A percentile compares a stretch with the other conserved stretches of the same genome.
Conservation (phyloP, 2,329 filamentous ascomycete species). For the Cordyceps cicadae region DNA sequence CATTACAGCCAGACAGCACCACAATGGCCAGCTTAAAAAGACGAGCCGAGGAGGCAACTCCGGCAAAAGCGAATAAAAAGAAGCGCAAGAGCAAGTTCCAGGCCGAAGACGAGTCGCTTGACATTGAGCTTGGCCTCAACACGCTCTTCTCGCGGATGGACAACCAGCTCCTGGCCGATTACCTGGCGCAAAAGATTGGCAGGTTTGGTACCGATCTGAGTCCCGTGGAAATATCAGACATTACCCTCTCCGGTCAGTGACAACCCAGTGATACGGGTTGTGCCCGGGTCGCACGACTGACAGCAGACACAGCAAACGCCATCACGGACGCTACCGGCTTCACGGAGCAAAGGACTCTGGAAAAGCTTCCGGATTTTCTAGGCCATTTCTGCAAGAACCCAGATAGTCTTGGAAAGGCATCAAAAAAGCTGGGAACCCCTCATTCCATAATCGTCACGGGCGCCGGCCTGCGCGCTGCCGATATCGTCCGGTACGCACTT, state of each 20-base stretch:
- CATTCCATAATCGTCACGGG: conserved; percentile 86
- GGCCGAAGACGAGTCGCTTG: conserved; percentile 47
- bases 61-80: conserved; percentile 39
- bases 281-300: conserved; percentile 5
- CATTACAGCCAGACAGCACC: background rate
- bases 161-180: conserved; percentile 71
- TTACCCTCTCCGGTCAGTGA: conserved; percentile 61
- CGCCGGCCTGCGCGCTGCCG: conserved; percentile 77
- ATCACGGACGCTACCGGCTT: conserved; percentile 77
- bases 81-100: conserved; percentile 50
- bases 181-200: conserved; percentile 70
- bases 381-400: conserved; percentile 55
- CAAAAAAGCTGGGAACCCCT: conserved; percentile 61
- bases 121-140: conserved; percentile 69
- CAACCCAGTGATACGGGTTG: conserved; percentile 36
- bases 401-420: conserved; percentile 52
- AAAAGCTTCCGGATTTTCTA: conserved; percentile 71
- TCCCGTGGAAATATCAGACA: conserved; percentile 73
- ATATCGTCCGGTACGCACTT: conserved; percentile 59
- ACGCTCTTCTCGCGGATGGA: conserved; percentile 76
- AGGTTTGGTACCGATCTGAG: conserved; percentile 76
- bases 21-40: conserved; percentile 41
- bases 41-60: conserved; percentile 44
- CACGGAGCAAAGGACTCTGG: conserved; percentile 55
- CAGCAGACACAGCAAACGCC: conserved; percentile 47